A percentile compares a stretch with the other conserved stretches of the same genome.
These are phyloP conservation scores for Marasmius tenuissimus DNA, from an alignment of 1,284 basidiomycete species.

Conservation along the genomic window DNA sequence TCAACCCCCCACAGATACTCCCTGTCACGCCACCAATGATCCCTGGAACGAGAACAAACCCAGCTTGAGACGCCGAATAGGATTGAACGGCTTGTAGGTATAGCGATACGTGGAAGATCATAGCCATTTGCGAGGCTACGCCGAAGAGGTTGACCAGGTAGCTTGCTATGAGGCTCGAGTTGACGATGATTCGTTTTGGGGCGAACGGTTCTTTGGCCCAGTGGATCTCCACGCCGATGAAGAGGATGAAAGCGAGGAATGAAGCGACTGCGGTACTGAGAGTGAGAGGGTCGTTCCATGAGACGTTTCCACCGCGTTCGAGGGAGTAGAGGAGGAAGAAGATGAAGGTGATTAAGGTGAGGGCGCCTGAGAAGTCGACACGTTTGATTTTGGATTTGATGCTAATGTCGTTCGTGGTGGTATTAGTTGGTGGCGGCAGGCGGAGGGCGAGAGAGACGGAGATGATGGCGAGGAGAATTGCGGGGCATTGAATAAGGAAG, in stretches of 20 bases:
- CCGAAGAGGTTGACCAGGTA: slow-evolving; percentile 62
- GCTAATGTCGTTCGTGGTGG: too few relatives aligned
- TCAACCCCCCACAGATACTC: slow-evolving; percentile 49
- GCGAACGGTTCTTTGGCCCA: slow-evolving; percentile 60
- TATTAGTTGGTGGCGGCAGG: slow-evolving; percentile 39
- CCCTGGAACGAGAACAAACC: slow-evolving; percentile 49
- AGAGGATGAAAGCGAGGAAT: slow-evolving; percentile 28
- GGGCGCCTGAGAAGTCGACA: slow-evolving; percentile 58
- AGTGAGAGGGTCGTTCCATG: slow-evolving; percentile 47
- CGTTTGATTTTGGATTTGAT: slow-evolving; percentile 50
- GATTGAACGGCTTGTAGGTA: slow-evolving; percentile 58
- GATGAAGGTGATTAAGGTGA: slow-evolving; percentile 48
- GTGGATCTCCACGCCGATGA: slow-evolving; percentile 39
- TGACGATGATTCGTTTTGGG: slow-evolving; percentile 50
- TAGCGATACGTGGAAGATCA: slow-evolving; percentile 55
- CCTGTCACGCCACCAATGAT: slow-evolving; percentile 48
- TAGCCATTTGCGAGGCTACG: slow-evolving; percentile 41
- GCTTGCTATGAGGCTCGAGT: slow-evolving; percentile 48
- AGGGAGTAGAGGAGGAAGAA: slow-evolving; percentile 56
- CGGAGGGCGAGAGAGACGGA: slow-evolving; percentile 50
- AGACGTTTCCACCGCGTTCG: slow-evolving; percentile 56
- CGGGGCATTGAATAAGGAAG: slow-evolving; percentile 59
- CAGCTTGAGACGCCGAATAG: slow-evolving; percentile 45
- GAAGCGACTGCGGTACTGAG: slow-evolving; percentile 32
- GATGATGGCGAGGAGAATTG: slow-evolving; percentile 50